phyloP scores from a whole-genome alignment of 768 basidiomycete genomes.

The Boletus subparvulus region DNA sequence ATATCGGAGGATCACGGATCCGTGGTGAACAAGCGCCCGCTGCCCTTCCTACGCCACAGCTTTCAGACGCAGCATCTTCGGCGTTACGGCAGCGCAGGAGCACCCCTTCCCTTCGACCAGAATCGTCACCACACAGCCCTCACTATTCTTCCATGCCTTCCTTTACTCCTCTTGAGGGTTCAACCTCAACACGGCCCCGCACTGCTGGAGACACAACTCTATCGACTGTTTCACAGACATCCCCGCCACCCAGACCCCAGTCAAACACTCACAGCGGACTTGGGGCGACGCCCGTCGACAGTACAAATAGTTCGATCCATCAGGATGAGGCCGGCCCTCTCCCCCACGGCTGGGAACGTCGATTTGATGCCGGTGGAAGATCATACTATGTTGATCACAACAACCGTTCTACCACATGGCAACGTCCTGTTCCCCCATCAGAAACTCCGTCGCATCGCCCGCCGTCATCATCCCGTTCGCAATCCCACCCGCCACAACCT shows the following conservation, averaged over 20 bases:
- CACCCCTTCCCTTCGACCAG: slow-evolving; percentile 21
- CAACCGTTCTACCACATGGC: slow-evolving; percentile 80
- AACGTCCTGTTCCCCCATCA: slow-evolving; percentile 41
- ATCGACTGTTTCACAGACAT: slow-evolving; percentile 8
- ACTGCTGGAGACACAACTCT: slow-evolving; percentile 16
- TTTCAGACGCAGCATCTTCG: slow-evolving; percentile 12
- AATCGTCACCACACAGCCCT: slow-evolving; percentile 18
- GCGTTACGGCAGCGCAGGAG: slow-evolving; percentile 22
- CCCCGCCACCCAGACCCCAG: slow-evolving; percentile 16
- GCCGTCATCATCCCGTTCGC: slow-evolving; percentile 13
- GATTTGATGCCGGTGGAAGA: slow-evolving; percentile 62
- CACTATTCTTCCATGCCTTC: slow-evolving; percentile 20
- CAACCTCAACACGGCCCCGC: slow-evolving; percentile 13
- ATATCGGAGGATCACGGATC: slow-evolving; percentile 22
- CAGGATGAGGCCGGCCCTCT: slow-evolving; percentile 65
- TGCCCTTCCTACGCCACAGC: slow-evolving; percentile 16
- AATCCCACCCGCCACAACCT: slow-evolving; percentile 27
- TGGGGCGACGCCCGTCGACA: slow-evolving; percentile 1
- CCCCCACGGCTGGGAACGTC: slow-evolving; percentile 82
- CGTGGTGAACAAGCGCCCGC: slow-evolving; percentile 16
- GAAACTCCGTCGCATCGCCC: slow-evolving; percentile 23
- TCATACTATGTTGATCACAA: slow-evolving; percentile 89
- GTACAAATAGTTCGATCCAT: slow-evolving; percentile 23
- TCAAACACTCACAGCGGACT: slow-evolving; percentile 8
- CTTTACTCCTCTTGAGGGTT: slow-evolving; percentile 12